Evolutionary conservation across 2,329 filamentous ascomycete species (phyloP), one percentile per base, ranked within the genome.

Genomic region (Ophiostoma australiae): DNA sequence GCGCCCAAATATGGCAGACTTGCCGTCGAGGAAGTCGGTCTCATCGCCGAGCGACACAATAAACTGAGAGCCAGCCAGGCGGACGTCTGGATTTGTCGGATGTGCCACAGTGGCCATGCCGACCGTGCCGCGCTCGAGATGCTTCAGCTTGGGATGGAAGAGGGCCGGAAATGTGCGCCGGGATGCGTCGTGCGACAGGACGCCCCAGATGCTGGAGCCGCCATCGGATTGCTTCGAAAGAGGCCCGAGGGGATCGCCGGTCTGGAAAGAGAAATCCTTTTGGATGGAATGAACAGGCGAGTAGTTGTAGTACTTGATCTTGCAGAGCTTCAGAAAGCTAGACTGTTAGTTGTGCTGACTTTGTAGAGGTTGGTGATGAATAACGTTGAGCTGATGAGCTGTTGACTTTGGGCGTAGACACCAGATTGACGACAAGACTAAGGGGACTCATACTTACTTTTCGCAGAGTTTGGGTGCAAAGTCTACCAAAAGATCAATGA

Each of bases 291-390:
- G 92, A 70, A 98, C 83, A 35, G 94, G 95, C 6, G 93, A 90
- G 80, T 96, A 98, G 83, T 98, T 98, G 88, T 97, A 99, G 83
- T 98, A 99, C 83, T 97, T 99, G 81, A 93, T 85, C 83, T 98
- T 98, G 88, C 95, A 97, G 76, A 99, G 91, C 85, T 99, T 98
- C 71, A 99, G 84, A 80, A 99, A 98, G 85, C 93, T 96, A 80
- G 83, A 84, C 83, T 1, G 39, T 67, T 37, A 27, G 69, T 20
- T n/a, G 11, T 4, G 7, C 0, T 4, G 8, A 35, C 7, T 48
- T 17, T 17, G 44, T 48, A n/a, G 44, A 48, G 7, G 44, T n/a
- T 48, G 3, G 11, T 3, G 31, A 5, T 27, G 10, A 27, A 15
- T 4, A 31, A 10, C 20, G 0, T 7, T 1, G n/a, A 27, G 11